Percentiles rank a stretch among this genome's conserved stretches.
Evolutionary conservation across 176 grass and related monocot species (phyloP).

Genomic region (Pontederia paniculata): DNA sequence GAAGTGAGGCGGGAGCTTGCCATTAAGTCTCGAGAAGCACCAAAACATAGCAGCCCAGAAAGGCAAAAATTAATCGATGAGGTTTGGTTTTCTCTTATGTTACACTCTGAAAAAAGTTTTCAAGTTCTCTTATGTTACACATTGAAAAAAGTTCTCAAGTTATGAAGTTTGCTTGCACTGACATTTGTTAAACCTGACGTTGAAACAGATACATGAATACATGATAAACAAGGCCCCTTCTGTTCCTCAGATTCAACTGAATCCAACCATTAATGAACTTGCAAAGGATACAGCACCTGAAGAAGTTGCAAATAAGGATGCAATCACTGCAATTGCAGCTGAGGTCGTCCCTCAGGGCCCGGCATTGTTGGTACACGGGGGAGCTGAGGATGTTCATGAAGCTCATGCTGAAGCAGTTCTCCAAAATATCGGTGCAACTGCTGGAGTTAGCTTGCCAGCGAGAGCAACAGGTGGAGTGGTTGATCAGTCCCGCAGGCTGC

Average conservation of each 20-base stretch:
- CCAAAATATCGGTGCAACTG: slow-evolving; percentile 20
- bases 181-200: slow-evolving; percentile 5
- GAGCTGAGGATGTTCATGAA: slow-evolving; percentile 32
- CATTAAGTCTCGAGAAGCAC: slow-evolving; percentile 71
- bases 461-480: background rate
- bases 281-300: slow-evolving; percentile 13
- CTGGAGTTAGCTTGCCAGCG: slow-evolving; percentile 27
- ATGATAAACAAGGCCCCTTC: slow-evolving; percentile 77
- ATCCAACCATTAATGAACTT: slow-evolving; percentile 13
- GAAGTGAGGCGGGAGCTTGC: slow-evolving; percentile 64
- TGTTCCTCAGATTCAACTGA: slow-evolving; percentile 35
- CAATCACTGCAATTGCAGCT: slow-evolving; percentile 19
- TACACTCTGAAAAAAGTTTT: background rate
- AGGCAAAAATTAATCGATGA: slow-evolving; percentile 89
- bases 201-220: slow-evolving; percentile 68
- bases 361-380: slow-evolving; percentile 23
- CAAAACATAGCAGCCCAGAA: slow-evolving; percentile 71
- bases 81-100: slow-evolving; percentile 19
- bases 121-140: slow-evolving; percentile 6
- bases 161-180: no score
- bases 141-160: no score
- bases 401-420: slow-evolving; percentile 21
- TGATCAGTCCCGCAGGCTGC: slow-evolving; percentile 14
- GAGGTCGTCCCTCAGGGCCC: slow-evolving; percentile 26
- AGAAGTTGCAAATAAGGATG: slow-evolving; percentile 24